Conservation (phyloP, 352 stramenopile genomes). For the Blastocystis hominis region DNA sequence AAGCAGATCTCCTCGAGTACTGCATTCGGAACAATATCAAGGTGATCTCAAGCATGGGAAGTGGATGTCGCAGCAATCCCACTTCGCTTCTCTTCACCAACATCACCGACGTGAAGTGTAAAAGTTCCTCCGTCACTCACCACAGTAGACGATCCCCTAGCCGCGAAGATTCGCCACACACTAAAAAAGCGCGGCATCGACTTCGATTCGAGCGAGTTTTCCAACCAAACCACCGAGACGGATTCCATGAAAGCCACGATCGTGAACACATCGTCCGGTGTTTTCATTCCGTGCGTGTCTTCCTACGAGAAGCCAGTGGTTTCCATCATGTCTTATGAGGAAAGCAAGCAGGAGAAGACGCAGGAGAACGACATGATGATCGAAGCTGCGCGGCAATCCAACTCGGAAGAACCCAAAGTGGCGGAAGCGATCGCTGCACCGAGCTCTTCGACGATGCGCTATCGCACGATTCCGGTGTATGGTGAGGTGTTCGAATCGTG, state of each 20-base stretch:
- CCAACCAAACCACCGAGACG: background rate
- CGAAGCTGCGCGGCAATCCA: background rate
- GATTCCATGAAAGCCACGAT: constrained; percentile 44
- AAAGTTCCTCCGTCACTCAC: background rate
- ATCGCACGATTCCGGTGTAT: constrained; percentile 86
- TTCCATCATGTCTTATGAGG: constrained; percentile 84
- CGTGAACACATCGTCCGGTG: background rate
- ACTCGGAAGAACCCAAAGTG: constrained; percentile 61
- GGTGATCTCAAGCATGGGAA: constrained; percentile 78
- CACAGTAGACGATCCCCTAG: constrained; percentile 77
- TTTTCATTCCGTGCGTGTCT: constrained; percentile 67
- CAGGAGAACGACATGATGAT: background rate
- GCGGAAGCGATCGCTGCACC: constrained; percentile 81
- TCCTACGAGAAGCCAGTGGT: constrained; percentile 87
- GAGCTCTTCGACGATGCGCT: constrained; percentile 86
- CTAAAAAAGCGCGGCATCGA: constrained; percentile 74
- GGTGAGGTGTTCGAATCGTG: constrained; percentile 64
- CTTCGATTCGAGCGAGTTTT: constrained; percentile 62
- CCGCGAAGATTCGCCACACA: constrained; percentile 84
- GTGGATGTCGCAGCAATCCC: constrained; percentile 86
- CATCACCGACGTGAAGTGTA: constrained; percentile 74
- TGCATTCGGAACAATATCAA: constrained; percentile 70
- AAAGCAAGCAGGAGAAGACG: constrained; percentile 57
- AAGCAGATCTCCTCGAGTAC: constrained; percentile 80
- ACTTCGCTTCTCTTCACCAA: constrained; percentile 88